Conservation (phyloP, 805 yeast species). For the Saccharomycopsis sp. region DNA sequence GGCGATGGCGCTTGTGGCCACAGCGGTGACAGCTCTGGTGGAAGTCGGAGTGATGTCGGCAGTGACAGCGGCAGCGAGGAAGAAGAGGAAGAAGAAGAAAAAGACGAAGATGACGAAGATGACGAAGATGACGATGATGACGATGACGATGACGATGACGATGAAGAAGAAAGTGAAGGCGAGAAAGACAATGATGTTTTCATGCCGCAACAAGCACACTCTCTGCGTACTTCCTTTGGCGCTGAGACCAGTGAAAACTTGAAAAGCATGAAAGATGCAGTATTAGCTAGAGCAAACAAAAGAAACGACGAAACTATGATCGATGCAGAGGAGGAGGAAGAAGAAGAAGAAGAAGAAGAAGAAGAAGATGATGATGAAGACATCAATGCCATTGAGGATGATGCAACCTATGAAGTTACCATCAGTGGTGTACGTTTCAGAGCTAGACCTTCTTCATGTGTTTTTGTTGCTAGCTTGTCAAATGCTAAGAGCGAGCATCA, state of each 20-base stretch:
- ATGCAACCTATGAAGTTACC: slow-evolving; percentile 8
- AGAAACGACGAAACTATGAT: no score
- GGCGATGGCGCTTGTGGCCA: not conserved
- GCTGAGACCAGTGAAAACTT: no score
- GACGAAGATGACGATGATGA: not conserved
- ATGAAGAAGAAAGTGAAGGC: not conserved
- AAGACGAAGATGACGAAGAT: not conserved
- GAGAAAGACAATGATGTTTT: no score
- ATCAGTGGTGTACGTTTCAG: slow-evolving; percentile 23
- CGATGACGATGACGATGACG: not conserved
- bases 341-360: slow-evolving; percentile 1
- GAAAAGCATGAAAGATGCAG: no score
- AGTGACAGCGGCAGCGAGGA: not conserved
- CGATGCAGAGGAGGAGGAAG: no score
- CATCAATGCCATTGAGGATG: not conserved
- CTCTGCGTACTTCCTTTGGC: no score
- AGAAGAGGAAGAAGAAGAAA: not conserved
- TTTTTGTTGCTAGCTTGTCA: slow-evolving; percentile 81
- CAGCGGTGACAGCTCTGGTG: not conserved
- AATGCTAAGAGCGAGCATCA: slow-evolving; percentile 61
- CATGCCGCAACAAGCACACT: no score
- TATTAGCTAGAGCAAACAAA: no score
- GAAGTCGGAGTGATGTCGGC: not conserved
- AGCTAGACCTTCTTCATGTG: slow-evolving; percentile 77
- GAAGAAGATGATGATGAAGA: not conserved